Evolutionary conservation across 345 rosid genomes (phyloP).

Genomic region (Eucalyptus globulus): DNA sequence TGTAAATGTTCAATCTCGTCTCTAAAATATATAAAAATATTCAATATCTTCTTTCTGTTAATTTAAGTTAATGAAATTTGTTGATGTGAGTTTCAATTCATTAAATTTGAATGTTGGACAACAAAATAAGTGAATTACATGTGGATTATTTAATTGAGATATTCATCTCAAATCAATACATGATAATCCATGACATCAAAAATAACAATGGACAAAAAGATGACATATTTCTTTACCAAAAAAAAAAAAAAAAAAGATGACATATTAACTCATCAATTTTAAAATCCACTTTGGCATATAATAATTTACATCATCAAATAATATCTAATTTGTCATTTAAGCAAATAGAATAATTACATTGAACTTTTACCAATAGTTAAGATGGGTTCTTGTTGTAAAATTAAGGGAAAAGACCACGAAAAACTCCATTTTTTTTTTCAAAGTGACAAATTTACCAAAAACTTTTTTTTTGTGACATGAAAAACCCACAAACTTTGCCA

Average conservation of each 20-base stretch:
- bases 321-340: neutral
- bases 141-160: neutral
- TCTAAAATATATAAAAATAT: neutral
- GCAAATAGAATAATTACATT: neutral
- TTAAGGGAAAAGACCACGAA: no score
- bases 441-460: no score
- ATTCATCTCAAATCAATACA: neutral
- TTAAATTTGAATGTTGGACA: neutral
- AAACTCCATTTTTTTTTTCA: no score
- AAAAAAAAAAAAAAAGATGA: neutral
- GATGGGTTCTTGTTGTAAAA: accelerated
- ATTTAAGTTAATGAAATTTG: neutral
- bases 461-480: no score
- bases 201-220: neutral
- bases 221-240: no score
- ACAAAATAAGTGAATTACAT: neutral
- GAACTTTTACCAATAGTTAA: neutral
- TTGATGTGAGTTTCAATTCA: neutral
- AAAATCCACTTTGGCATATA: neutral
- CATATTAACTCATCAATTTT: neutral
- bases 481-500: no score
- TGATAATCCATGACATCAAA: neutral
- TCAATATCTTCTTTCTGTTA: neutral
- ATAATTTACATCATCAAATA: neutral
- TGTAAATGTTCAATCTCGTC: neutral